Percentiles rank a stretch among this genome's conserved stretches.
phyloP scores from a whole-genome alignment of 129 eudicot genomes.

The Chrysanthemum seticuspe region DNA sequence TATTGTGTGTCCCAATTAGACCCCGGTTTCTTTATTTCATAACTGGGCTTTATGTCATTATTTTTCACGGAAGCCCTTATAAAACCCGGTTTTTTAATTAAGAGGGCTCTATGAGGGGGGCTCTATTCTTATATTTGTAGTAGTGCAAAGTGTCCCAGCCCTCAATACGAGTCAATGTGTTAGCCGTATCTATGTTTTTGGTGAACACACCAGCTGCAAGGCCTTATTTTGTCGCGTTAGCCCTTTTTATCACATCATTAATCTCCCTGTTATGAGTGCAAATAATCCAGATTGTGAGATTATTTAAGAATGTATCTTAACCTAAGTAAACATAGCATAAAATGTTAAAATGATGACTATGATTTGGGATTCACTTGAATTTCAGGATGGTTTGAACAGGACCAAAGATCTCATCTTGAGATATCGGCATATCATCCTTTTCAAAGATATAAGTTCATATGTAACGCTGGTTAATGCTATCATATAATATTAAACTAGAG shows the following conservation, averaged over 20 bases:
- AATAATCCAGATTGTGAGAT: neutral
- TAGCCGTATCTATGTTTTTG: slow-evolving; percentile 58
- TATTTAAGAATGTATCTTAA: neutral
- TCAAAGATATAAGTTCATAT: neutral
- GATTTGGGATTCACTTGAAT: slow-evolving; percentile 55
- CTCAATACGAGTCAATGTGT: slow-evolving; percentile 57
- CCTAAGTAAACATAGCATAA: neutral
- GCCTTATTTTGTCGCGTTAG: slow-evolving; percentile 62
- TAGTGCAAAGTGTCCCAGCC: too few species aligned
- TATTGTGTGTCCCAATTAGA: too few species aligned
- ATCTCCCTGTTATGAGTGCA: slow-evolving; percentile 38
- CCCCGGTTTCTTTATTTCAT: too few species aligned
- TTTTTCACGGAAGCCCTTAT: too few species aligned
- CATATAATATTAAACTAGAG: neutral
- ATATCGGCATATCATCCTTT: slow-evolving; percentile 83
- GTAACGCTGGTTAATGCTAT: neutral
- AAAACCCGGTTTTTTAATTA: too few species aligned
- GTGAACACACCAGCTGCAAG: slow-evolving; percentile 94
- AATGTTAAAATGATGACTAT: neutral
- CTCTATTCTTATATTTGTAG: too few species aligned
- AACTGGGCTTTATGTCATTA: too few species aligned
- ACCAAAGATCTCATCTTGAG: slow-evolving; percentile 76
- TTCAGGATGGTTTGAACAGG: slow-evolving; percentile 80
- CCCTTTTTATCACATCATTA: slow-evolving; percentile 67
- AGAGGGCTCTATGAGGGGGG: too few species aligned